Base-by-base conservation (phyloP, 176 grass and related monocot genomes). In the Lolium multiflorum region DNA sequence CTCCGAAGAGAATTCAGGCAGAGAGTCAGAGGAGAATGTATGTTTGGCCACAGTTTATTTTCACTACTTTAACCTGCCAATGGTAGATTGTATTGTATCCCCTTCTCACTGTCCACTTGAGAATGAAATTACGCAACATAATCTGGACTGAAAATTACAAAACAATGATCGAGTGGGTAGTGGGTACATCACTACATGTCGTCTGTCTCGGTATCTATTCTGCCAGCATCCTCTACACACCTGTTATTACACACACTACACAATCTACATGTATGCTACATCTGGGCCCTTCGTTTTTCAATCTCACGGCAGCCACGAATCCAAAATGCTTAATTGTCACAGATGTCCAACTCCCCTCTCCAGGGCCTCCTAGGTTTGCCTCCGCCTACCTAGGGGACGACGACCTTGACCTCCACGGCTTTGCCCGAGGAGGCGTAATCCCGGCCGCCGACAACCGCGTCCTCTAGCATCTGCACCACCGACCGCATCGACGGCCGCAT, bases 401-500 rank as follows among this genome's bases (percentile, higher is more conserved):
- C 26, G 11, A 77, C 17, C 86, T 93, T 91, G 3, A 84, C 83
- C 51, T 91, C 57, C 35, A 90, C 20, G 0, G 70, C 39, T 81
- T 91, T 83, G 14, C 0, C n/a, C 5, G 51, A 18, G 17, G 26
- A 4, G 5, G 1, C n/a, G 14, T 66, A 66, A 13, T 56, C 63
- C 24, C 86, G 62, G 0, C 1, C 9, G 13, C 71, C 73, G 13
- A 77, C 43, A 6, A 39, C 90, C 1, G 76, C 94, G 59, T 94
- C 97, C 88, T 99, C 94, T 5, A 99, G 88, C 97, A 96, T 91
- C 82, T 96, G 97, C 82, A 99, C 92, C 31, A 99, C 97, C 25
- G 87, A 66, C 49, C 97, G 84, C 97, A 99, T 96, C 46, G 94
- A 94, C 9, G 97, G 97, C 38, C 97, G 62, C 81, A 83, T 85